These are phyloP conservation scores for Ophiostoma ips DNA, from an alignment of 2,329 filamentous ascomycete species.

Conservation along the genomic window DNA sequence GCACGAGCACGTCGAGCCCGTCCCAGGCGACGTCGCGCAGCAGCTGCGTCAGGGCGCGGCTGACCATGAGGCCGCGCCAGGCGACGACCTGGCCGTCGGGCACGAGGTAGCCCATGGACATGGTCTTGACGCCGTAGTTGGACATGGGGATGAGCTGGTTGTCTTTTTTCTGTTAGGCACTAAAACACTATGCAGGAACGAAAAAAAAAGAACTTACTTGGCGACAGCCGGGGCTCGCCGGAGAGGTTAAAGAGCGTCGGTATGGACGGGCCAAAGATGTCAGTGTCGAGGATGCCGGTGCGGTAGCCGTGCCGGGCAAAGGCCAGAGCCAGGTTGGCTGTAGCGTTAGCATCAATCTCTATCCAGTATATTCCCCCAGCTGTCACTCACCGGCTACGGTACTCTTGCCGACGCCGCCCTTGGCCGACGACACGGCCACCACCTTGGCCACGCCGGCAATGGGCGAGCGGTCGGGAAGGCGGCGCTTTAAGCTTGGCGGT, in stretches of 20 bases:
- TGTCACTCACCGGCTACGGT: conserved; percentile 60
- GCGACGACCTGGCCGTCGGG: conserved; percentile 70
- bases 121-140: conserved; percentile 92
- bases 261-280: conserved; percentile 93
- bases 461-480: conserved; percentile 64
- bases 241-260: conserved; percentile 76
- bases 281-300: conserved; percentile 81
- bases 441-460: conserved; percentile 80
- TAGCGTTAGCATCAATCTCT: not conserved
- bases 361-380: not conserved
- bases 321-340: conserved; percentile 68
- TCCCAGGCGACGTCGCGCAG: conserved; percentile 94
- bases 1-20: conserved; percentile 70
- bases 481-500: conserved; percentile 63
- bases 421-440: conserved; percentile 93
- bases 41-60: conserved; percentile 91
- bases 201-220: conserved; percentile 37
- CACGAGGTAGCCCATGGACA: conserved; percentile 96
- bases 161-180: conserved; percentile 24
- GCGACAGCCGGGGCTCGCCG: conserved; percentile 62
- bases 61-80: conserved; percentile 94
- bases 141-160: conserved; percentile 76
- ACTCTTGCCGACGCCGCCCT: conserved; percentile 95
- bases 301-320: conserved; percentile 72
- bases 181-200: not conserved